Evolutionary conservation across 345 rosid species (phyloP).

Genomic region (Gossypium thurberi): DNA sequence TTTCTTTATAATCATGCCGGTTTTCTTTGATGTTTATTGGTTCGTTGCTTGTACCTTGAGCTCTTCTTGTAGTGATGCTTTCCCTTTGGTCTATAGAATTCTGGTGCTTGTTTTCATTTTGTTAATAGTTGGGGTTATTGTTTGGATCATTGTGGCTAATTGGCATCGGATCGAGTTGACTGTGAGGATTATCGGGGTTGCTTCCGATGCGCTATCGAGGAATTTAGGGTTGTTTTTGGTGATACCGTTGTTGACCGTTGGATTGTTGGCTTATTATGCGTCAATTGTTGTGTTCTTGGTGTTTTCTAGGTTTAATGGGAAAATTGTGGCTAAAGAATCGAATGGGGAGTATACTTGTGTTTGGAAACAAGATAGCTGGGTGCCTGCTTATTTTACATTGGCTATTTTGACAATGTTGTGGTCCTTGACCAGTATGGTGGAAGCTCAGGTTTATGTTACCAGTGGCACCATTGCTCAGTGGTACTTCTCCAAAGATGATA

Average conservation of each 20-base stretch:
- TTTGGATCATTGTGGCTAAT: constrained; percentile 76
- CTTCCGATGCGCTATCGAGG: constrained; percentile 69
- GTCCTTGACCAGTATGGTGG: constrained; percentile 72
- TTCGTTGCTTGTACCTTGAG: constrained; percentile 76
- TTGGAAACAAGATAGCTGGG: constrained; percentile 92
- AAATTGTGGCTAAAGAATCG: constrained; percentile 49
- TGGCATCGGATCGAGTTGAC: constrained; percentile 84
- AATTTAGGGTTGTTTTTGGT: constrained; percentile 65
- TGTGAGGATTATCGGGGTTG: constrained; percentile 59
- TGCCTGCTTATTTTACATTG: constrained; percentile 76
- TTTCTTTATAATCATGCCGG: constrained; percentile 59
- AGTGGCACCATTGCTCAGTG: constrained; percentile 82
- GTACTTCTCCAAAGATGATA: constrained; percentile 78
- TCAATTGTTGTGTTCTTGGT: constrained; percentile 79
- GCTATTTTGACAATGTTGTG: constrained; percentile 82
- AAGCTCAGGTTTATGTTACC: constrained; percentile 83
- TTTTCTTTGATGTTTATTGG: constrained; percentile 80
- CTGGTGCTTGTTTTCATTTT: constrained; percentile 61
- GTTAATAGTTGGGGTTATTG: constrained; percentile 55
- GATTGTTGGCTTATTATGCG: constrained; percentile 52
- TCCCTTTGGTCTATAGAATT: constrained; percentile 68
- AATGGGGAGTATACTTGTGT: constrained; percentile 52
- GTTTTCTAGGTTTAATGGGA: constrained; percentile 71
- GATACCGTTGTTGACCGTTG: constrained; percentile 54
- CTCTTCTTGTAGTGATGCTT: constrained; percentile 55